Evolutionary conservation across 192 early-diverging fungal species (phyloP), one percentile per base, ranked within the genome.

Genomic region (Spizellomyces sp.): DNA sequence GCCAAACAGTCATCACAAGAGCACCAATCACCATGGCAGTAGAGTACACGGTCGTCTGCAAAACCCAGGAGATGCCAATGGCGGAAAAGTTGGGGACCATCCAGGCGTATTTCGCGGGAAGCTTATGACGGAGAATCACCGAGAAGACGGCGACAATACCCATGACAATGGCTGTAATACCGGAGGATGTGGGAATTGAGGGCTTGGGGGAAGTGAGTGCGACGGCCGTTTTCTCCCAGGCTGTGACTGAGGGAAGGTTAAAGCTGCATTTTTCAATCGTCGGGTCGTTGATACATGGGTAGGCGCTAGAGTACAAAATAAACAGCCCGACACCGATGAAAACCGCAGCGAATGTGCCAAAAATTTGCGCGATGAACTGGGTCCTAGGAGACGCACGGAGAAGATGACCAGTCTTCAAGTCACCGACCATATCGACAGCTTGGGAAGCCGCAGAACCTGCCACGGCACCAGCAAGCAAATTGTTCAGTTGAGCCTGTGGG

Each of bases 361-460:
- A 83, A 74, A 93, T 75, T 69, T 95, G 93, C 7, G 88, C 93
- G 64, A 85, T 83, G 80, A 95, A 95, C 77, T 95, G 93, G 0
- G 93, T 89, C 54, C 88, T 86, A 6, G 93, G 93, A 0, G 91
- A 91, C 10, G 93, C 93, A 42, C 85, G 84, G 50, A 95, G 81
- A 27, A 95, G 54, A 64, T 95, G 92, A 6, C 93, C 93, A 6
- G 93, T 95, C 67, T 95, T 95, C 47, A 95, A 75, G 74, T 95
- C 93, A 70, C 87, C 85, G 84, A 91, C 90, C 71, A 92, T 78
- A 62, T 93, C 91, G 66, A 88, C 90, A 9, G 87, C 84, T 73
- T 89, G 86, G 43, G 76, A 69, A 67, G 87, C 84, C 47, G 81
- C 91, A 17, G 90, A 88, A 65, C 90, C 91, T 14, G 92, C 90